Conservation (phyloP, 2,329 filamentous ascomycete species). For the Metarhizium robertsii region DNA sequence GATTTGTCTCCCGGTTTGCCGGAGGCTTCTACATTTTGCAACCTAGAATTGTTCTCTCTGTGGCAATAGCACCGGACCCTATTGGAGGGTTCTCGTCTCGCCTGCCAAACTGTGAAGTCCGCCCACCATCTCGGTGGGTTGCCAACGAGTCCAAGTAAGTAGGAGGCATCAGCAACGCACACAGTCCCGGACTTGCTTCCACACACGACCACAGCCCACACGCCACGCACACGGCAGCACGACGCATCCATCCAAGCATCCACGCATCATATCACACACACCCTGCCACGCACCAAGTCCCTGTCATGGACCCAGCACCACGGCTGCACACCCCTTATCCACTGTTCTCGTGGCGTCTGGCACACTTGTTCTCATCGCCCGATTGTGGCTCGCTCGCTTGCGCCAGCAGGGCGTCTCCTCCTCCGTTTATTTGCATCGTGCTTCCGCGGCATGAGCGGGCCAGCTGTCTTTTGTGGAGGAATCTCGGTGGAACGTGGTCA, state of each 20-base stretch:
- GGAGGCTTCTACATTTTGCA: neutral
- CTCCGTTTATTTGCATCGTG: conserved; percentile 1
- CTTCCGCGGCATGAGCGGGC: conserved; percentile 3
- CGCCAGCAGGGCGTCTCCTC: neutral
- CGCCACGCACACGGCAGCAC: conserved; percentile 1
- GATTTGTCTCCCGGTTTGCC: neutral
- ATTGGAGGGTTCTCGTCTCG: no score
- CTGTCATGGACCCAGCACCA: no score
- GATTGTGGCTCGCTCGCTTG: conserved; percentile 6
- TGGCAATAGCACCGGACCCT: neutral
- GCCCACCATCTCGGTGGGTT: neutral
- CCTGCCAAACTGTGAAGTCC: neutral
- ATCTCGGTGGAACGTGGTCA: neutral
- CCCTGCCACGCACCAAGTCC: neutral
- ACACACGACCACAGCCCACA: neutral
- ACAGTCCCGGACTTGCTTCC: neutral
- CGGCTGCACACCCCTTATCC: conserved; percentile 1
- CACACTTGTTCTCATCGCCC: conserved; percentile 2
- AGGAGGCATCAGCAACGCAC: neutral
- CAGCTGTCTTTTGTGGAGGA: neutral
- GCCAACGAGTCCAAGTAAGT: neutral
- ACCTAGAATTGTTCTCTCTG: neutral
- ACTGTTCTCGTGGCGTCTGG: conserved; percentile 7
- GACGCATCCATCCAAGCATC: neutral
- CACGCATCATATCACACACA: neutral